These are phyloP conservation scores for Bretschneidera sinensis DNA, from an alignment of 345 rosid species.

Conservation along the genomic window DNA sequence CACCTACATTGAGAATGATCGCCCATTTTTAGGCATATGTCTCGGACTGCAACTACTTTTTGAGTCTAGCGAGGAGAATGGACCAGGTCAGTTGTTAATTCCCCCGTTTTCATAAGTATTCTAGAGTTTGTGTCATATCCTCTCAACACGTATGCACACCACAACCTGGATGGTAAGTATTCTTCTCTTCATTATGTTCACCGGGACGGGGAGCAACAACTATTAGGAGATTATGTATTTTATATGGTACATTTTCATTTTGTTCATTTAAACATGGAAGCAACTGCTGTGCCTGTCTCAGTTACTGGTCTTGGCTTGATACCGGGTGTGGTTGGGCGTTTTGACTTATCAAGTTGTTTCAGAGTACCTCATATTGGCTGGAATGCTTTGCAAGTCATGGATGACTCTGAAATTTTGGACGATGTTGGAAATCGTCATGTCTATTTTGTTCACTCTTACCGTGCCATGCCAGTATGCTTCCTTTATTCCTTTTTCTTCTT, in stretches of 20 bases:
- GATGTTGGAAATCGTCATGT: conserved; percentile 79
- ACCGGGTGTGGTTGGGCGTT: conserved; percentile 87
- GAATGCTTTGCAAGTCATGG: conserved; percentile 78
- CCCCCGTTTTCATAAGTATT: background rate
- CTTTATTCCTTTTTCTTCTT: too few relatives aligned
- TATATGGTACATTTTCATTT: background rate
- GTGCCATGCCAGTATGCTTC: conserved; percentile 90
- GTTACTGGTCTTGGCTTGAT: conserved; percentile 92
- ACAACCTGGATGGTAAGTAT: too few relatives aligned
- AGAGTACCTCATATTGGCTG: conserved; percentile 97
- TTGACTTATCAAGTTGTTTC: conserved; percentile 70
- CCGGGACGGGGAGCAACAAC: background rate
- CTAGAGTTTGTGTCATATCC: conserved; percentile 1
- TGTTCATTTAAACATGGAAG: conserved; percentile 8
- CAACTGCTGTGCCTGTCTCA: conserved; percentile 24
- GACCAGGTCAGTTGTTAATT: conserved; percentile 49
- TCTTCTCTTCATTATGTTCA: background rate
- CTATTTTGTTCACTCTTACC: conserved; percentile 95
- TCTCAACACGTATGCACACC: too few relatives aligned
- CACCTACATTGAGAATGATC: conserved; percentile 70
- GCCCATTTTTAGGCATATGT: conserved; percentile 95
- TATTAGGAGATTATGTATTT: background rate
- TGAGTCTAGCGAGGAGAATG: conserved; percentile 88
- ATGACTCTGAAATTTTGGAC: conserved; percentile 73
- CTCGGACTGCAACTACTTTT: conserved; percentile 94